Percentiles rank a stretch among this genome's conserved stretches.
phyloP scores from a whole-genome alignment of 1,284 basidiomycete species.

The Ceratobasidium sp. region DNA sequence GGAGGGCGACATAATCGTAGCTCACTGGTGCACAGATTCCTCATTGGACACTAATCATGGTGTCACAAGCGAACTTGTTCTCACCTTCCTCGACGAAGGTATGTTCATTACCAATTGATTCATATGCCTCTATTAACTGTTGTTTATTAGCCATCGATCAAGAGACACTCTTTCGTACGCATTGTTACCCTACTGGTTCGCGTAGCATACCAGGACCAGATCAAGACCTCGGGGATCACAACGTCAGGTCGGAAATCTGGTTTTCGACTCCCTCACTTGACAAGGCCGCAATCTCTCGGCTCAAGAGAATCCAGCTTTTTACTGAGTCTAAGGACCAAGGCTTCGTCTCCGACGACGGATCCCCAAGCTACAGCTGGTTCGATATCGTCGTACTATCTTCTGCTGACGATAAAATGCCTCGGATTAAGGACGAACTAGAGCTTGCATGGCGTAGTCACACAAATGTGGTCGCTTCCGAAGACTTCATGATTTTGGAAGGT shows the following conservation, averaged over 20 bases:
- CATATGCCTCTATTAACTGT: not conserved
- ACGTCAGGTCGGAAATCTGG: not conserved
- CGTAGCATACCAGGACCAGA: no score
- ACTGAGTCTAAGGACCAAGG: not conserved
- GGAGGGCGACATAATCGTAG: not conserved
- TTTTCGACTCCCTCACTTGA: not conserved
- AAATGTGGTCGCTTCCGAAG: not conserved
- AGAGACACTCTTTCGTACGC: no score
- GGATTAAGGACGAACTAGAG: not conserved
- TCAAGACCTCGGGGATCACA: no score
- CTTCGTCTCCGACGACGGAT: not conserved
- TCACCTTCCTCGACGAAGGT: constrained; percentile 2
- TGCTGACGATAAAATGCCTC: not conserved
- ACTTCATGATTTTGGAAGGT: not conserved
- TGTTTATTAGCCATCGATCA: no score
- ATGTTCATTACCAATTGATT: not conserved
- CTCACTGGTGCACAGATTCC: not conserved
- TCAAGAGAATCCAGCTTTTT: not conserved
- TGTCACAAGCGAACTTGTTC: not conserved
- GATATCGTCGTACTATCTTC: not conserved
- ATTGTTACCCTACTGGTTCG: no score
- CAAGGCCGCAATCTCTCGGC: not conserved
- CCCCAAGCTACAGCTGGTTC: not conserved
- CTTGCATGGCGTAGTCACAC: not conserved
- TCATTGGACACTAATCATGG: not conserved